A percentile compares a stretch with the other conserved stretches of the same genome.
Conservation (phyloP, 257 asterid species). For the Plantago ovata region DNA sequence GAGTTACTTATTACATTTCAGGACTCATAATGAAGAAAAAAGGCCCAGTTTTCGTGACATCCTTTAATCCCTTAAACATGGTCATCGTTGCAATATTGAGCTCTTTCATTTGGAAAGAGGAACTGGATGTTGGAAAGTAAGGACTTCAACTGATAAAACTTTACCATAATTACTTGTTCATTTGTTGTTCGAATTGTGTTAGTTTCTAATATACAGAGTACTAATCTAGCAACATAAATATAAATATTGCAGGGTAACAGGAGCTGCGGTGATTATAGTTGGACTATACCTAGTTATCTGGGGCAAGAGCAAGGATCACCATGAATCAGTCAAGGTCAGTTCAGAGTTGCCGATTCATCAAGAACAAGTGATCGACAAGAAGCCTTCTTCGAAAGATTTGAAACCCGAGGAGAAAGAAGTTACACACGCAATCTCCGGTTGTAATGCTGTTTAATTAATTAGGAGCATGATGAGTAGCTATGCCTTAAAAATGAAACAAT, state of each 20-base stretch:
- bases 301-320: conserved; percentile 45
- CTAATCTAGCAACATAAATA: conserved; percentile 5
- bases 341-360: conserved; percentile 7
- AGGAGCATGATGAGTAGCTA: no score
- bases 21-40: conserved; percentile 45
- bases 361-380: background rate
- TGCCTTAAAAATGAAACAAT: background rate
- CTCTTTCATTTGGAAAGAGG: conserved; percentile 39
- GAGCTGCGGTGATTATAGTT: conserved; percentile 45
- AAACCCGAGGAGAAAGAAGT: conserved; percentile 6
- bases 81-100: conserved; percentile 50
- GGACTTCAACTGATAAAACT: background rate
- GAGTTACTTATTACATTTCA: conserved; percentile 49
- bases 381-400: conserved; percentile 5
- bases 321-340: background rate
- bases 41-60: conserved; percentile 53
- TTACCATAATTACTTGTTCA: background rate
- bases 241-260: conserved; percentile 35
- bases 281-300: conserved; percentile 56
- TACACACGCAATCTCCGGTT: background rate
- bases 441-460: background rate
- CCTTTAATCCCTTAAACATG: conserved; percentile 50
- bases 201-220: background rate
- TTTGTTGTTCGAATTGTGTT: background rate
- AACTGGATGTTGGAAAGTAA: conserved; percentile 50